Percentiles rank a stretch among this genome's conserved stretches.
These are phyloP conservation scores for Pleurotus giganteus DNA, from an alignment of 768 basidiomycete species.

Conservation along the genomic window DNA sequence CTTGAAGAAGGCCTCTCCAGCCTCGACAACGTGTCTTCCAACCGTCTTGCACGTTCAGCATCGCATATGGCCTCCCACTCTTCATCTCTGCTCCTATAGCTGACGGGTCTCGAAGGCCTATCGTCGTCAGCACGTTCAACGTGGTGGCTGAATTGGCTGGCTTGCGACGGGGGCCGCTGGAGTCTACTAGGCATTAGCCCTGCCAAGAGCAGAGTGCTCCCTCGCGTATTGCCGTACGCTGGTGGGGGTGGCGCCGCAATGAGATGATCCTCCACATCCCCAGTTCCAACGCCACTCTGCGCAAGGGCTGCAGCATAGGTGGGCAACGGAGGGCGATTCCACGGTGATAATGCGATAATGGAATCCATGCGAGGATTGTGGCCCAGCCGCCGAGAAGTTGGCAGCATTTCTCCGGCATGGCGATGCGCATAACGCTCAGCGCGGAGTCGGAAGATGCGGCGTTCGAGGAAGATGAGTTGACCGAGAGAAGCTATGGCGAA, in stretches of 20 bases:
- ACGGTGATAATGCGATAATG: slow-evolving; percentile 53
- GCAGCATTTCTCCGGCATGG: slow-evolving; percentile 58
- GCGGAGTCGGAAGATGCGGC: slow-evolving; percentile 61
- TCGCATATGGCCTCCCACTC: slow-evolving; percentile 56
- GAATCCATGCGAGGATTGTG: slow-evolving; percentile 20
- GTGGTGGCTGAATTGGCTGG: slow-evolving; percentile 23
- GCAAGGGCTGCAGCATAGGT: slow-evolving; percentile 72
- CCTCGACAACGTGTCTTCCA: slow-evolving; percentile 56
- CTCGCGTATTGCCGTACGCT: slow-evolving; percentile 74
- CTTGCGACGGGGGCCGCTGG: slow-evolving; percentile 40
- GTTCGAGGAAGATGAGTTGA: slow-evolving; percentile 62
- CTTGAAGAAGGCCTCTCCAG: slow-evolving; percentile 33
- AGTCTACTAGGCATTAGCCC: slow-evolving; percentile 49
- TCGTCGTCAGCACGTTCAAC: slow-evolving; percentile 24
- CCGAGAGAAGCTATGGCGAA: slow-evolving; percentile 52
- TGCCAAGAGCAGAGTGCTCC: slow-evolving; percentile 59
- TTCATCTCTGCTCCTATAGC: slow-evolving; percentile 53
- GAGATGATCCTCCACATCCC: slow-evolving; percentile 70
- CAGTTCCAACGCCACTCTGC: slow-evolving; percentile 66
- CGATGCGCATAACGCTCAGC: slow-evolving; percentile 59
- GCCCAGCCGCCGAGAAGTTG: slow-evolving; percentile 30
- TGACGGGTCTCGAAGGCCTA: slow-evolving; percentile 32
- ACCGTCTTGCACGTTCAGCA: slow-evolving; percentile 46
- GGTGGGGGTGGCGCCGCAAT: slow-evolving; percentile 72
- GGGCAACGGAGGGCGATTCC: slow-evolving; percentile 69